Evolutionary conservation across 345 rosid species (phyloP).

Genomic region (Salix dunnii): DNA sequence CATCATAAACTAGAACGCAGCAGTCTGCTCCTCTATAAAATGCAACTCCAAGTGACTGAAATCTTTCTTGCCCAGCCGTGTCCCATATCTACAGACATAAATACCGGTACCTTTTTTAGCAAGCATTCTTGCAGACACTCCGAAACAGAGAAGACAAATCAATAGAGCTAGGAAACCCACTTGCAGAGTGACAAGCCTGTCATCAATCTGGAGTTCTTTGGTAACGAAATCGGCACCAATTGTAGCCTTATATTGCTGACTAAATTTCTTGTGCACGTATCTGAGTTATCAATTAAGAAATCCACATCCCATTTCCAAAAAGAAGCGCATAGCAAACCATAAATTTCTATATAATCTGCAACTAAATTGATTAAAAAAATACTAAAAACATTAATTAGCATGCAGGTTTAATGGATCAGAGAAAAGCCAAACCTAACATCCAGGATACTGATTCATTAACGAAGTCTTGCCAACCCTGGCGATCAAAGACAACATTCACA

Average conservation of each 20-base stretch:
- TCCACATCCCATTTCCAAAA: background rate
- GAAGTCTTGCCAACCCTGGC: constrained; percentile 98
- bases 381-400: background rate
- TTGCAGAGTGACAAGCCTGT: constrained; percentile 87
- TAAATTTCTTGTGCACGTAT: constrained; percentile 82
- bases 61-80: constrained; percentile 96
- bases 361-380: background rate
- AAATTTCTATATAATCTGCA: background rate
- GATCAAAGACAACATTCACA: constrained; percentile 17
- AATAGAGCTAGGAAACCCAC: constrained; percentile 32
- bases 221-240: constrained; percentile 99
- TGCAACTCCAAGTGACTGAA: constrained; percentile 96
- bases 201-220: constrained; percentile 90
- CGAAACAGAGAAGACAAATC: background rate
- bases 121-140: background rate
- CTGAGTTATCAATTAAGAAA: constrained; percentile 19
- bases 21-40: constrained; percentile 98
- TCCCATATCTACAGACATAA: constrained; percentile 76
- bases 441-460: constrained; percentile 98
- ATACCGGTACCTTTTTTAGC: background rate
- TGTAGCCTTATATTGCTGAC: constrained; percentile 95
- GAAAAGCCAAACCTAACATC: background rate
- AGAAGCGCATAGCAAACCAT: background rate
- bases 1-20: constrained; percentile 90
- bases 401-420: background rate